Base-by-base conservation (phyloP, 257 asterid species). In the Penstemon newberryi region DNA sequence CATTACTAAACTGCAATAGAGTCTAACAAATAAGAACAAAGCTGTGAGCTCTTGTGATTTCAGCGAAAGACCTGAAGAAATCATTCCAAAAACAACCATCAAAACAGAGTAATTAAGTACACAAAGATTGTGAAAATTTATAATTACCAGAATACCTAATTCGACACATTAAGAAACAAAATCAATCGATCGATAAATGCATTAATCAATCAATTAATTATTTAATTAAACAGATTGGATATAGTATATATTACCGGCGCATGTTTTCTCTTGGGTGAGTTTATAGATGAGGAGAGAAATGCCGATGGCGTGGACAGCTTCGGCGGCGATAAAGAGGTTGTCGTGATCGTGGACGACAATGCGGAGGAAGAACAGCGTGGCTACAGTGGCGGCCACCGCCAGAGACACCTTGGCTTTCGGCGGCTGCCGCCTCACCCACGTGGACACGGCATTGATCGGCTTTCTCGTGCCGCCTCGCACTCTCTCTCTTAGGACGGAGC, bases 41-140 rank as follows among this genome's bases (percentile, higher is more conserved):
- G 82, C 77, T 19, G 82, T 74, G 43, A 78, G 70, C 49, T 78
- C 82, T 67, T 78, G 79, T 8, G 79, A 73, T 58, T 60, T 78
- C 43, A 78, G 79, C 56, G 82, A 78, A 55, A 78, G 74, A 13
- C 82, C 82, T 78, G 77, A 12, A 51, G n/a, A 5, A 3, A 5
- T 54, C 4, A 25, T 25, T 13, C 33, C 37, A 10, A 15, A 4
- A 57, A 37, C 3, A 57, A 6, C 7, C 13, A 64, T n/a, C 56
- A 64, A 64, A 64, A n/a, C 6, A 9, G n/a, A 5, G 7, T 3
- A 51, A 15, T 4, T 43, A 43, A 43, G 46, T 43, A 43, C 46
- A 43, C 8, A 43, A 33, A 33, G 3, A 25, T 25, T 25, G 33
- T 25, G 33, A 25, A 25, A 25, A 25, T 25, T 25, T 25, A 25